Base-by-base conservation (phyloP, 306 rosid species). In the Boehmeria nivea region DNA sequence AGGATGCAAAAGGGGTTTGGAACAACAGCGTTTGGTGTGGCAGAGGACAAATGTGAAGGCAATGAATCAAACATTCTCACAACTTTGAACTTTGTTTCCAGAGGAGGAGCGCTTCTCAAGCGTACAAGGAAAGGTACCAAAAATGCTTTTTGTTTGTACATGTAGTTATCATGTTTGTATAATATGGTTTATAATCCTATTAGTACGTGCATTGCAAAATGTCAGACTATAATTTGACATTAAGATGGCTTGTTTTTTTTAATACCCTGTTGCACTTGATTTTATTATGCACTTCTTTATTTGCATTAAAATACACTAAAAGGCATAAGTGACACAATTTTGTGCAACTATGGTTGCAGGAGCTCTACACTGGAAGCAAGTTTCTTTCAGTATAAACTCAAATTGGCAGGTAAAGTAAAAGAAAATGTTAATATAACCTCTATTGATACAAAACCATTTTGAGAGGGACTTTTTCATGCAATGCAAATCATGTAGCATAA, bases 361-460 rank as follows among this genome's bases (percentile, higher is more conserved):
- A 51, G 87, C 55, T 74, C 91, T 90, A 51, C 94, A 90, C 76
- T 87, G 95, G 98, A 90, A 90, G 90, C 86, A 69, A 64, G 94
- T 90, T 65, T 87, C 95, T 63, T 84, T 86, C 83, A 71, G 74
- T 65, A 73, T 85, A 45, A 80, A 87, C 64, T 76, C 95, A 61
- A 80, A 80, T 12, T 78, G 83, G 77, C 91, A 90, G 98, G 98
- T 90, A 81, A 77, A 51, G 50, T 43, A 36, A 44, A 22, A n/a
- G n/a, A n/a, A n/a, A n/a, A n/a, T n/a, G n/a, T n/a, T n/a, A n/a
- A n/a, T n/a, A n/a, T n/a, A n/a, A n/a, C n/a, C n/a, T n/a, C n/a
- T n/a, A n/a, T n/a, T n/a, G n/a, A n/a, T n/a, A n/a, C n/a, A n/a
- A n/a, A n/a, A n/a, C n/a, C n/a, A n/a, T n/a, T n/a, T n/a, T n/a